A percentile compares a stretch with the other conserved stretches of the same genome.
Evolutionary conservation across 495 filamentous ascomycete species (phyloP).

Genomic region (Penicillium flavigenum): DNA sequence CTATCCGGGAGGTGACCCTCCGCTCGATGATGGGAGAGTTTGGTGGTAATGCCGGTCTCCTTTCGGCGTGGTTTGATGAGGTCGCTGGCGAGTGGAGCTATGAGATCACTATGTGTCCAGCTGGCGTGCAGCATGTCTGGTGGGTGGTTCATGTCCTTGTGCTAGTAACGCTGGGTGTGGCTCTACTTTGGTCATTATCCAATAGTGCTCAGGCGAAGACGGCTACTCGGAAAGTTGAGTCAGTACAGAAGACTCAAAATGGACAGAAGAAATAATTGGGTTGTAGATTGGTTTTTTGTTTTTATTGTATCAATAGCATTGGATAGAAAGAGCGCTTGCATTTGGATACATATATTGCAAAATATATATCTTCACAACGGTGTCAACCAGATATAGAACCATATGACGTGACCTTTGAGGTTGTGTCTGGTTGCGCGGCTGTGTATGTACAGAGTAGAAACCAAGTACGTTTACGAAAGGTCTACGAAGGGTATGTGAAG

Average conservation of each 20-base stretch:
- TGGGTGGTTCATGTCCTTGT: constrained; percentile 81
- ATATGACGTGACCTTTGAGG: neutral
- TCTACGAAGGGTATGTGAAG: neutral
- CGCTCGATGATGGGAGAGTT: constrained; percentile 99
- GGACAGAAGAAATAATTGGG: constrained; percentile 4
- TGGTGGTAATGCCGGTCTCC: constrained; percentile 80
- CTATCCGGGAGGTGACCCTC: constrained; percentile 85
- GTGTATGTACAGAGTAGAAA: neutral
- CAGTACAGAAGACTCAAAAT: neutral
- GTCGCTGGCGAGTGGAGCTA: constrained; percentile 69
- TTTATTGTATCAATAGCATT: constrained; percentile 6
- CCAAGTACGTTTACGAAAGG: neutral
- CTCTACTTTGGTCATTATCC: constrained; percentile 16
- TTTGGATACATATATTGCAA: neutral
- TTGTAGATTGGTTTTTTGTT: constrained; percentile 1
- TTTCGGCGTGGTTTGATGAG: constrained; percentile 86
- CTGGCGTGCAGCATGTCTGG: constrained; percentile 91
- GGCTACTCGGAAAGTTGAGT: neutral
- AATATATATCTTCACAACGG: neutral
- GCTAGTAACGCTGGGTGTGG: constrained; percentile 48
- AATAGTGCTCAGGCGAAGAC: neutral
- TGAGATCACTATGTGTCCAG: constrained; percentile 70
- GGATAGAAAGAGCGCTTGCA: neutral
- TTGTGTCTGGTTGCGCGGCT: neutral
- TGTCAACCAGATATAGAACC: neutral